Evolutionary conservation across 805 yeast genomes (phyloP).

Genomic region (Starmerella bombicola): DNA sequence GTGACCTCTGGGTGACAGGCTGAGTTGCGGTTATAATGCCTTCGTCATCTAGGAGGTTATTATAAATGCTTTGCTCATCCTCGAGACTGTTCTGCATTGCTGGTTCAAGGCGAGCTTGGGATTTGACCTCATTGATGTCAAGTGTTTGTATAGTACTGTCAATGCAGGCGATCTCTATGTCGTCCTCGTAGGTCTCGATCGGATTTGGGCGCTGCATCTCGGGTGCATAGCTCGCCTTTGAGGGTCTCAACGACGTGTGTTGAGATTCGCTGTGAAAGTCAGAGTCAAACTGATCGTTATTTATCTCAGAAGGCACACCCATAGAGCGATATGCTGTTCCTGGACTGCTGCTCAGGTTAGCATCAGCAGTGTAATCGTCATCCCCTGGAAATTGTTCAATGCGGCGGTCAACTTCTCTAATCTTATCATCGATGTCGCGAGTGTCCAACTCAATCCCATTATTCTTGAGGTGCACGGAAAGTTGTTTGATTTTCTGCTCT

Average conservation of each 20-base stretch:
- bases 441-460: slow-evolving; percentile 2
- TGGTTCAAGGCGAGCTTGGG: too few relatives aligned
- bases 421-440: slow-evolving; percentile 9
- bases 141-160: not conserved
- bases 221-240: too few relatives aligned
- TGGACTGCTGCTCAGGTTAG: not conserved
- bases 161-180: not conserved
- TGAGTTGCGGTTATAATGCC: not conserved
- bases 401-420: slow-evolving; percentile 15
- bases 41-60: not conserved
- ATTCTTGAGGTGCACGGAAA: slow-evolving; percentile 4
- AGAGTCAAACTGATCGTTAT: not conserved
- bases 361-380: not conserved
- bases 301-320: not conserved
- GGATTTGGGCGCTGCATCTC: too few relatives aligned
- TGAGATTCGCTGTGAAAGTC: too few relatives aligned
- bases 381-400: slow-evolving; percentile 13
- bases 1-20: too few relatives aligned
- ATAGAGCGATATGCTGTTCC: not conserved
- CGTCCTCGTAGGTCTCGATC: too few relatives aligned
- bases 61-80: not conserved
- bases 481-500: slow-evolving; percentile 17
- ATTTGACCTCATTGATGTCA: too few relatives aligned
- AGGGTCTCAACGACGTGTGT: too few relatives aligned
- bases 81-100: not conserved